Conservation (phyloP, 2,329 filamentous ascomycete species). For the Thermoascus crustaceus region DNA sequence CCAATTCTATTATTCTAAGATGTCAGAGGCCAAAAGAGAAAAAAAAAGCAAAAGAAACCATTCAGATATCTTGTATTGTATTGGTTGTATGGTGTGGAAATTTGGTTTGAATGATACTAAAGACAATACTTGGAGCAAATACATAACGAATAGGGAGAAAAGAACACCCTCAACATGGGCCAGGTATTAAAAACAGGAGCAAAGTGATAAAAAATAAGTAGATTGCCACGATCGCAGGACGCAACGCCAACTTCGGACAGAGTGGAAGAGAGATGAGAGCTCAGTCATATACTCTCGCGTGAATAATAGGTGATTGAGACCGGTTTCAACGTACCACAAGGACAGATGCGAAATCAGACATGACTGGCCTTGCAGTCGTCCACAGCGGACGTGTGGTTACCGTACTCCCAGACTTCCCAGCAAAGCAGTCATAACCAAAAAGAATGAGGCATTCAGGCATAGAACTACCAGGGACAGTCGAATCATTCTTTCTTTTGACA, state of each 20-base stretch:
- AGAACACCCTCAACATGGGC: not conserved
- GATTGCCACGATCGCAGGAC: slow-evolving; percentile 1
- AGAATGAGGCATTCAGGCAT: not conserved
- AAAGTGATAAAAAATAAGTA: not conserved
- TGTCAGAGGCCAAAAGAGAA: too few species aligned
- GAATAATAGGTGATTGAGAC: not conserved
- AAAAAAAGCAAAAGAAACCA: too few species aligned
- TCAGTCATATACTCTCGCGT: not conserved
- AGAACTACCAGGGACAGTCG: slow-evolving; percentile 6
- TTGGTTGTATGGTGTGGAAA: slow-evolving; percentile 2
- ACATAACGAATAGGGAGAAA: not conserved
- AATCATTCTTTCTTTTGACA: not conserved
- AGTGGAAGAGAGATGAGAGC: slow-evolving; percentile 1
- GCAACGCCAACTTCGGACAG: not conserved
- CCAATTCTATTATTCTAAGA: too few species aligned
- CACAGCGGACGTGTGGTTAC: not conserved
- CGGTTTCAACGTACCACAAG: not conserved
- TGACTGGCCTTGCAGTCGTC: not conserved
- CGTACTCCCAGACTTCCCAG: not conserved
- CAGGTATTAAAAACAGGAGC: slow-evolving; percentile 2
- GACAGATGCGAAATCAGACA: slow-evolving; percentile 1
- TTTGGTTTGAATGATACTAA: slow-evolving; percentile 3
- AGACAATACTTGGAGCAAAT: slow-evolving; percentile 1
- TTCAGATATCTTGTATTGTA: too few species aligned
- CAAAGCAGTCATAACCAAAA: slow-evolving; percentile 1